Conservation (phyloP, 768 basidiomycete genomes). For the Stropharia rugosoannulata region DNA sequence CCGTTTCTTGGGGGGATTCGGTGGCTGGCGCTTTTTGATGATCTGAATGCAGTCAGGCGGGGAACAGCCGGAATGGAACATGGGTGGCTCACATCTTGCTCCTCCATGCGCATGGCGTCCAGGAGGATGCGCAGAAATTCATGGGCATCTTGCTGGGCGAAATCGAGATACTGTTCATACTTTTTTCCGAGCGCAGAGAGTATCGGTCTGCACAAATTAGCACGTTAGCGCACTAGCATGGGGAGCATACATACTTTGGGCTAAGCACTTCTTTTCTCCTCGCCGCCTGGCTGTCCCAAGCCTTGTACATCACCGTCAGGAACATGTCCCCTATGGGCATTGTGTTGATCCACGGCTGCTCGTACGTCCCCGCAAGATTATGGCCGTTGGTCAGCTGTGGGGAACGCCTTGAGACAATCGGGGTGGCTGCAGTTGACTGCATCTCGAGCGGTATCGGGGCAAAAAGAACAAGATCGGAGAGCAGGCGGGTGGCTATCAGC, state of each 20-base stretch:
- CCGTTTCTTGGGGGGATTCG: conserved; percentile 38
- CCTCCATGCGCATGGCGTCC: conserved; percentile 94
- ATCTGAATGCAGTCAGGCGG: conserved; percentile 42
- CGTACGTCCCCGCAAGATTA: conserved; percentile 47
- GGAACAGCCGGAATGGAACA: conserved; percentile 7
- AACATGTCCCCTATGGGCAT: conserved; percentile 77
- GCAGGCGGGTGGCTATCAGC: conserved; percentile 66
- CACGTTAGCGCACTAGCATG: background rate
- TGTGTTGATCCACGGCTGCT: conserved; percentile 51
- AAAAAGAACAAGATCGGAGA: conserved; percentile 59
- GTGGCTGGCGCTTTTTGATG: conserved; percentile 72
- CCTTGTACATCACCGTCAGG: conserved; percentile 53
- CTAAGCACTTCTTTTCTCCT: conserved; percentile 54
- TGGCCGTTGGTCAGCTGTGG: conserved; percentile 73
- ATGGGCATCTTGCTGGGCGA: conserved; percentile 95
- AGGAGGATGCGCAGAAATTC: conserved; percentile 88
- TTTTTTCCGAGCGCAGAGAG: conserved; percentile 73
- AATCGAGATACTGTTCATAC: conserved; percentile 93
- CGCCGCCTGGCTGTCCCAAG: conserved; percentile 62
- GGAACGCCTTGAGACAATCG: conserved; percentile 49
- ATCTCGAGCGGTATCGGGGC: conserved; percentile 41
- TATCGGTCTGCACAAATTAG: conserved; percentile 44
- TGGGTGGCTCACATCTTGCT: conserved; percentile 67
- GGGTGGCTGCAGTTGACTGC: conserved; percentile 37
- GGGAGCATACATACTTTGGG: conserved; percentile 58